A percentile compares a stretch with the other conserved stretches of the same genome.
Conservation (phyloP, 2,329 filamentous ascomycete genomes). For the Botrytis squamosa region DNA sequence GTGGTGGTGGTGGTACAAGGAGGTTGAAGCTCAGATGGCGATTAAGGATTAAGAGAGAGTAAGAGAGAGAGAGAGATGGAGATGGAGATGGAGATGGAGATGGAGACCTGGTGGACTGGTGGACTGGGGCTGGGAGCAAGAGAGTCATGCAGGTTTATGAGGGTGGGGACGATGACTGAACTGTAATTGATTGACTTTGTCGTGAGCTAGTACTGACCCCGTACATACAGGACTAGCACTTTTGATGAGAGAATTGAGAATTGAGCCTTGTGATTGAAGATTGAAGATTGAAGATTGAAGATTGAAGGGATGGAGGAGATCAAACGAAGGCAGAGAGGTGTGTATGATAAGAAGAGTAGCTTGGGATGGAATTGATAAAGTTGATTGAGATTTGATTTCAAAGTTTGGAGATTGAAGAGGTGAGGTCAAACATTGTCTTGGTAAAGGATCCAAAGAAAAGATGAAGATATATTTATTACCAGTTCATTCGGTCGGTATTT, state of each 20-base stretch:
- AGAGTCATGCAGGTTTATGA: not conserved
- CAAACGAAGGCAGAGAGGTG: not conserved
- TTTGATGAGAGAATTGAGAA: not conserved
- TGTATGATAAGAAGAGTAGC: not conserved
- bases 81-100: not conserved
- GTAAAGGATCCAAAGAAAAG: too few species aligned
- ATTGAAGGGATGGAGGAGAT: not conserved
- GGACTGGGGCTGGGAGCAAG: not conserved
- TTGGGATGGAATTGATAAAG: not conserved
- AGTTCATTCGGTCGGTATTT: not conserved
- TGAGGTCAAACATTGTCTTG: not conserved
- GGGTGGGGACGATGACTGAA: not conserved
- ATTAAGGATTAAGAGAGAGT: conserved; percentile 8
- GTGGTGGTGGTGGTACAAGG: conserved; percentile 1
- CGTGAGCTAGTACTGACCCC: not conserved
- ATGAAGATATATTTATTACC: not conserved
- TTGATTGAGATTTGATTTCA: not conserved
- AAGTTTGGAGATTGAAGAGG: not conserved
- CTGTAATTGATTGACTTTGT: not conserved
- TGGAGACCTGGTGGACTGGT: too few species aligned
- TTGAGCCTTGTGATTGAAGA: conserved; percentile 3
- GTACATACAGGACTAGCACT: not conserved
- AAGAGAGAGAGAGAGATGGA: not conserved
- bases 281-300: not conserved
- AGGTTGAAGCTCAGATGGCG: conserved; percentile 15